Evolutionary conservation across 495 filamentous ascomycete genomes (phyloP).

Genomic region (Saxophila tyrrhenica): DNA sequence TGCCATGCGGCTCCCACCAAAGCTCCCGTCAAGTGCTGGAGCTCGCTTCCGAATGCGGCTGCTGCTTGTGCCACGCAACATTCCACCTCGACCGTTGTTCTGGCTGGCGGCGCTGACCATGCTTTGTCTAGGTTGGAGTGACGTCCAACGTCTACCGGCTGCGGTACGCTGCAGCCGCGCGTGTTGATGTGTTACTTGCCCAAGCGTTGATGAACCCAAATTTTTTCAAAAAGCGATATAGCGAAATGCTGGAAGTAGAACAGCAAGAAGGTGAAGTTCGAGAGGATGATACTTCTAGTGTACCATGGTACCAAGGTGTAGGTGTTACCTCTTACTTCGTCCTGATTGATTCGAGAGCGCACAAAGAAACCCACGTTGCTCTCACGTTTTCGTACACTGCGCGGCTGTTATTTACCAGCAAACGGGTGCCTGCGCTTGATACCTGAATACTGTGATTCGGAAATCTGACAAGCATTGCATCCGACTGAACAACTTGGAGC

Average conservation of each 20-base stretch:
- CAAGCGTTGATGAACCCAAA: background rate
- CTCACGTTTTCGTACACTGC: background rate
- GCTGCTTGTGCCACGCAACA: background rate
- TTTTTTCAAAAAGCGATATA: background rate
- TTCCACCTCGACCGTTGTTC: background rate
- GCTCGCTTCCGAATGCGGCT: background rate
- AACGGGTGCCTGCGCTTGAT: background rate
- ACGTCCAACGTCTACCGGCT: background rate
- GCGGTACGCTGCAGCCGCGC: background rate
- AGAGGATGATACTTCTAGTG: background rate
- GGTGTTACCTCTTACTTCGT: background rate
- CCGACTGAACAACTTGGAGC: background rate
- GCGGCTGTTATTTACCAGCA: background rate
- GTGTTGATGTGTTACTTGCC: background rate
- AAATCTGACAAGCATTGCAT: background rate
- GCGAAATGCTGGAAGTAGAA: no score
- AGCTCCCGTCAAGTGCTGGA: no score
- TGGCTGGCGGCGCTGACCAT: background rate
- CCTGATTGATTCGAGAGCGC: background rate
- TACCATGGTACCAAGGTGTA: background rate
- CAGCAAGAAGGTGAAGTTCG: background rate
- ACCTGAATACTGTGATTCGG: background rate
- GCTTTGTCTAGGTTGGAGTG: background rate
- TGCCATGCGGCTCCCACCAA: no score
- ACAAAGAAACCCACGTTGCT: background rate